Evolutionary conservation across 164 flowering plant genomes (phyloP).

Genomic region (grape (Vitis vinifera)): DNA sequence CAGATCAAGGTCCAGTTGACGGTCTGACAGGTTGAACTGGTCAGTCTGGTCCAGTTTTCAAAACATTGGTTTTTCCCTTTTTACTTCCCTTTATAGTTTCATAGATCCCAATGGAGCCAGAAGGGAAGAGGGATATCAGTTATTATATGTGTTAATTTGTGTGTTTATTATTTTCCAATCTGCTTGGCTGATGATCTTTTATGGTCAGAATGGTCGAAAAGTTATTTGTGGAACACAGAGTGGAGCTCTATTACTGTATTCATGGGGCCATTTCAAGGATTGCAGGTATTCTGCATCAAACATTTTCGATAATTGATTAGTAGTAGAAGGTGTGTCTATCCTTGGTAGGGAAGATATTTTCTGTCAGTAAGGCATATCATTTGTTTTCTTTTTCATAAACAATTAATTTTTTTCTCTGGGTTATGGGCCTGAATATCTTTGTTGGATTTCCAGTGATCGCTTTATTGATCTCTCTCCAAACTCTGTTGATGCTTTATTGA

Average conservation of each 20-base stretch:
- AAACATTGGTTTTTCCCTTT: too few species aligned
- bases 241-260: conserved; percentile 77
- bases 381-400: not conserved
- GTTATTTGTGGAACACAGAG: conserved; percentile 86
- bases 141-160: not conserved
- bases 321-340: not conserved
- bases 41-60: too few species aligned
- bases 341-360: too few species aligned
- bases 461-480: conserved; percentile 72
- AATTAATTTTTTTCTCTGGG: not conserved
- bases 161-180: not conserved
- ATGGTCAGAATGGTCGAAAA: conserved; percentile 81
- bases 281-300: conserved; percentile 64
- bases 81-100: too few species aligned
- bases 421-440: not conserved
- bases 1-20: too few species aligned
- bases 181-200: not conserved
- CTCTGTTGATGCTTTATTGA: conserved; percentile 78
- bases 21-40: too few species aligned
- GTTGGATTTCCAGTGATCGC: conserved; percentile 70
- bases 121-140: too few species aligned
- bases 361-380: too few species aligned
- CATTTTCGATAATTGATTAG: not conserved
- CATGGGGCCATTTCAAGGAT: conserved; percentile 94
- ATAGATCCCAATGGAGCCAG: too few species aligned